Base-by-base conservation (phyloP, 805 yeast species). In the Wickerhamiella parazyma region DNA sequence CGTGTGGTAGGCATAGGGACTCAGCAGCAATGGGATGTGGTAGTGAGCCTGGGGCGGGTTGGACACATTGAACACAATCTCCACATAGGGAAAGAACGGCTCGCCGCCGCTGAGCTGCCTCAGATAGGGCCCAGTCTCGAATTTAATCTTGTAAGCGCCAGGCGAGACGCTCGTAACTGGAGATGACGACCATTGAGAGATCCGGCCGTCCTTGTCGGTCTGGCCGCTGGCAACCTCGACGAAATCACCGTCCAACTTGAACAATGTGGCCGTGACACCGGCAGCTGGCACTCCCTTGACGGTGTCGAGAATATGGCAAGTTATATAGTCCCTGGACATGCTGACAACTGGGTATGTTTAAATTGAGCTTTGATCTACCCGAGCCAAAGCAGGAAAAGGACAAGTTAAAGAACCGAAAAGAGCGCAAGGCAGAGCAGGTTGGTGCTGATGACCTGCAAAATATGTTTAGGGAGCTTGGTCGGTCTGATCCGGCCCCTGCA, bases 221-320 rank as follows among this genome's bases (percentile, higher is more conserved):
- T 62, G 66, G 28, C 81, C 79, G 49, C 71, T 62, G 2, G 86
- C 93, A 53, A 86, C 71, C 3, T 33, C 43, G 12, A 29, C 21
- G 31, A 51, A 78, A 60, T 56, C 8, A 50, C 47, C 42, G 45
- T 57, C 37, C 35, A 62, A 36, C 33, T 50, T 19, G 41, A 49
- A 44, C 19, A 58, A 48, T 22, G 76, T 76, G 56, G 91, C 83
- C 2, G 68, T 63, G n/a, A 87, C 87, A n/a, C 68, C 70, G 0
- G 63, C 57, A 1, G 95, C 95, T 1, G 97, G 97, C 47, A 67
- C 70, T 1, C 97, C 97, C 6, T 68, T 62, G 8, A 81, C 77
- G 6, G 95, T 86, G 55, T 87, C 95, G 18, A 87, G 67, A 8
- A 87, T 73, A 59, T 87, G 97, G 64, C 96, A 87, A 2, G 95